Base-by-base conservation (phyloP, 129 eudicot genomes). In the Sambucus nigra region DNA sequence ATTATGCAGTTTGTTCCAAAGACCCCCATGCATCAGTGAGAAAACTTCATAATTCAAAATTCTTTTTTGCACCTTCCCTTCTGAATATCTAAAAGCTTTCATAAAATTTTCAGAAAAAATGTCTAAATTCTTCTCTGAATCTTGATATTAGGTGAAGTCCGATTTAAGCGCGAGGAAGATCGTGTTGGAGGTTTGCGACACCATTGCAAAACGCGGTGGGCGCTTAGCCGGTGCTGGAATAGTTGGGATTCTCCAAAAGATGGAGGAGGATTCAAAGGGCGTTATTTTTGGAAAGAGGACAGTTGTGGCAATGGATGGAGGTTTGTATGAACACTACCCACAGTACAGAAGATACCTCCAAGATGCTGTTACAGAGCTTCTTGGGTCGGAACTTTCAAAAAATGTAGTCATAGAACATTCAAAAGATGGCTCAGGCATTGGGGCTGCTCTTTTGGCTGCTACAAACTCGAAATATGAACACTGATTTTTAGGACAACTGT, bases 401-500 rank as follows among this genome's bases (percentile, higher is more conserved):
- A 67, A 62, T 54, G 27, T 86, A 19, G 19, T 73, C 12, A 33
- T 81, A 25, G 77, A 75, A 77, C 87, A 61, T 6, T 75, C 95
- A 1, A 91, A 85, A 26, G 98, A 91, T 44, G 98, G 95, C 11
- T 91, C 98, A 2, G 98, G 98, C 33, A 80, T 82, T 16, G 98
- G 98, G 39, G 98, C 98, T 7, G 95, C 98, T 47, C 86, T 91
- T 53, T 69, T 91, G 28, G 98, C 98, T 0, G 98, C 98, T 44
- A 81, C 98, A 33, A 92, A 88, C 63, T 88, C 97, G n/a, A 92
- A 75, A 59, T 88, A 88, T 28, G 57, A 60, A 49, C 89, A 71
- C 18, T 69, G 77, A 71, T 57, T 55, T 19, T n/a, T 55, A 16
- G 44, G 21, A 17, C 10, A n/a, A n/a, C n/a, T n/a, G n/a, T n/a